phyloP scores from a whole-genome alignment of 1,284 basidiomycete genomes.

The Trichosporon faecale region DNA sequence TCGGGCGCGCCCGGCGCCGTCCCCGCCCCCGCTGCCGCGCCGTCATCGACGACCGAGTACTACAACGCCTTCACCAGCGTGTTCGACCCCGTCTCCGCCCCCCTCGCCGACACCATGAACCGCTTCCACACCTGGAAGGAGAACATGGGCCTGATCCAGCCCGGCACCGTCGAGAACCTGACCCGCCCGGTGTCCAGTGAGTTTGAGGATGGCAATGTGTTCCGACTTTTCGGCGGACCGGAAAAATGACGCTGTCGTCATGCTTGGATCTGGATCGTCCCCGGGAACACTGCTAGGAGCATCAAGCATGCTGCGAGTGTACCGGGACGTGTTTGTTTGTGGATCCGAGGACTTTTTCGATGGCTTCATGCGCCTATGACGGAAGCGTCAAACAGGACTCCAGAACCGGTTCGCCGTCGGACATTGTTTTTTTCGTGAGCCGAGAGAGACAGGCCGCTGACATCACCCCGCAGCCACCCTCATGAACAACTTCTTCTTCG shows the following conservation, averaged over 20 bases:
- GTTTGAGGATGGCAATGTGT: slow-evolving; percentile 27
- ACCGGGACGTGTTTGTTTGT: neutral
- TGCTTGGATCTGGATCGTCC: neutral
- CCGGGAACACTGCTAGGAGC: neutral
- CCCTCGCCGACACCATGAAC: slow-evolving; percentile 64
- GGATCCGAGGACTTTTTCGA: neutral
- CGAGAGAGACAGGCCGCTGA: slow-evolving; percentile 9
- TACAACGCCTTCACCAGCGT: slow-evolving; percentile 38
- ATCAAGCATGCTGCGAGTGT: neutral
- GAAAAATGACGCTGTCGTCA: neutral
- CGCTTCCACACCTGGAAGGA: slow-evolving; percentile 75
- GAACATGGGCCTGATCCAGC: slow-evolving; percentile 75
- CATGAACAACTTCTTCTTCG: slow-evolving; percentile 91
- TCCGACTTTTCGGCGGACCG: neutral
- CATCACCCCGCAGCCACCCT: slow-evolving; percentile 66
- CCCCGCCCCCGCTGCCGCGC: neutral
- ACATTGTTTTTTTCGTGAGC: neutral
- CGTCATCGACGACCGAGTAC: slow-evolving; percentile 8
- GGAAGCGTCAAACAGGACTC: neutral
- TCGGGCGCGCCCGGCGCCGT: neutral
- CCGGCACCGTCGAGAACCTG: slow-evolving; percentile 84
- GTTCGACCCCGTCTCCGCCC: slow-evolving; percentile 50
- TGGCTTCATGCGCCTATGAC: neutral
- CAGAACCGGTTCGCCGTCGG: neutral
- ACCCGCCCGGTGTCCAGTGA: slow-evolving; percentile 84